These are phyloP conservation scores for Vanderwaltozyma verrucispora DNA, from an alignment of 805 yeast genomes.

Conservation along the genomic window DNA sequence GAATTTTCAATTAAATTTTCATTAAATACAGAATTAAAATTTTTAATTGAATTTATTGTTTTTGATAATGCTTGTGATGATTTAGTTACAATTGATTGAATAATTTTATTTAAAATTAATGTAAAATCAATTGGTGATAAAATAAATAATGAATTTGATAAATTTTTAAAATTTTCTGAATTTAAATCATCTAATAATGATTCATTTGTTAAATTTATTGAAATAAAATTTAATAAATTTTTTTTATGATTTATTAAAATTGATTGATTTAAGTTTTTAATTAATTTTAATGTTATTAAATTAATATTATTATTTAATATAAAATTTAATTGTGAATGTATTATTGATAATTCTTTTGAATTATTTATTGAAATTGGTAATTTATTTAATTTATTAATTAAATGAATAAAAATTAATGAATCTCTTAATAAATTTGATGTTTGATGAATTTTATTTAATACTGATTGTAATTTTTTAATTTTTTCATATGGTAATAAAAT, in stretches of 20 bases:
- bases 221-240: constrained; percentile 12
- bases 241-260: constrained; percentile 14
- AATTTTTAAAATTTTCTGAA: constrained; percentile 3
- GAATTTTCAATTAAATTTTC: constrained; percentile 11
- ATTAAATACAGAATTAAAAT: constrained; percentile 16
- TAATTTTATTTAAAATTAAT: constrained; percentile 15
- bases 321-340: constrained; percentile 19
- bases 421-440: constrained; percentile 25
- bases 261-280: constrained; percentile 17
- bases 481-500: constrained; percentile 22
- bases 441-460: constrained; percentile 25
- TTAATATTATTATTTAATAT: constrained; percentile 20
- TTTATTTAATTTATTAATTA: constrained; percentile 15
- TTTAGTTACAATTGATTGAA: constrained; percentile 11
- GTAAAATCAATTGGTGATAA: constrained; percentile 20
- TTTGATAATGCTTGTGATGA: constrained; percentile 16
- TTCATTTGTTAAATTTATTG: constrained; percentile 9
- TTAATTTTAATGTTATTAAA: constrained; percentile 18
- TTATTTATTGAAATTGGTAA: constrained; percentile 1
- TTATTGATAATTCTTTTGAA: constrained; percentile 11
- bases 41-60: constrained; percentile 24
- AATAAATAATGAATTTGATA: constrained; percentile 11
- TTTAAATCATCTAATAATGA: constrained; percentile 3
- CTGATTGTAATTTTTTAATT: constrained; percentile 22
- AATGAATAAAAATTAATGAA: constrained; percentile 20